Conservation (phyloP, 1,139 yeast species). For the Hanseniaspora sp. region DNA sequence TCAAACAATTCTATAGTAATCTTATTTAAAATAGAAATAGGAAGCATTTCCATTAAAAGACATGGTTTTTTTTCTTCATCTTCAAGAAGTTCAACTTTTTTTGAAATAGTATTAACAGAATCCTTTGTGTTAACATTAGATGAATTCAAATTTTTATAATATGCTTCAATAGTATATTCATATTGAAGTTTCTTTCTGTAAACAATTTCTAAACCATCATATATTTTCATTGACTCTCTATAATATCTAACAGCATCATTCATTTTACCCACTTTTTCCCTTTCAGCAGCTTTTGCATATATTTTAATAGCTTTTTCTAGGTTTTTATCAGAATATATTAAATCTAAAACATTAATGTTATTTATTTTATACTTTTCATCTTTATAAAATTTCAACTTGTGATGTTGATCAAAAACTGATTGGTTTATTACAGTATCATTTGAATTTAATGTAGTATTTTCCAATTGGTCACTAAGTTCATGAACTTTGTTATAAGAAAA, state of each 20-base stretch:
- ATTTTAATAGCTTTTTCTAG: slow-evolving; percentile 36
- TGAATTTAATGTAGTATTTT: neutral
- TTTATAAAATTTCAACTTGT: neutral
- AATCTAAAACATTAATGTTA: slow-evolving; percentile 3
- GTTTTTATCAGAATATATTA: neutral
- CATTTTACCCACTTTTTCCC: slow-evolving; percentile 64
- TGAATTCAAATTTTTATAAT: slow-evolving; percentile 18
- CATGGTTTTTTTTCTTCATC: slow-evolving; percentile 37
- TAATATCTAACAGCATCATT: slow-evolving; percentile 69
- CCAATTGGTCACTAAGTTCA: neutral
- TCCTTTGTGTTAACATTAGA: slow-evolving; percentile 18
- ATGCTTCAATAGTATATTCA: slow-evolving; percentile 24
- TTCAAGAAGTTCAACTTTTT: slow-evolving; percentile 24
- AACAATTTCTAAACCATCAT: slow-evolving; percentile 56
- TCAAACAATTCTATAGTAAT: slow-evolving; percentile 46
- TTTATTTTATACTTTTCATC: slow-evolving; percentile 1
- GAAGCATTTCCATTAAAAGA: slow-evolving; percentile 46
- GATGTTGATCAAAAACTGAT: neutral
- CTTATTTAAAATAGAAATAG: slow-evolving; percentile 51
- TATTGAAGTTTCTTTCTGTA: slow-evolving; percentile 45
- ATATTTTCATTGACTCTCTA: slow-evolving; percentile 56
- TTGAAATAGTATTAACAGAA: slow-evolving; percentile 33
- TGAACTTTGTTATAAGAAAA: neutral
- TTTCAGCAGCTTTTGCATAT: slow-evolving; percentile 61
- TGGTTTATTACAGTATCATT: neutral